Evolutionary conservation across 106 monocot genomes (phyloP), one percentile per base, ranked within the genome.

Genomic region (Dioscorea dumetorum): DNA sequence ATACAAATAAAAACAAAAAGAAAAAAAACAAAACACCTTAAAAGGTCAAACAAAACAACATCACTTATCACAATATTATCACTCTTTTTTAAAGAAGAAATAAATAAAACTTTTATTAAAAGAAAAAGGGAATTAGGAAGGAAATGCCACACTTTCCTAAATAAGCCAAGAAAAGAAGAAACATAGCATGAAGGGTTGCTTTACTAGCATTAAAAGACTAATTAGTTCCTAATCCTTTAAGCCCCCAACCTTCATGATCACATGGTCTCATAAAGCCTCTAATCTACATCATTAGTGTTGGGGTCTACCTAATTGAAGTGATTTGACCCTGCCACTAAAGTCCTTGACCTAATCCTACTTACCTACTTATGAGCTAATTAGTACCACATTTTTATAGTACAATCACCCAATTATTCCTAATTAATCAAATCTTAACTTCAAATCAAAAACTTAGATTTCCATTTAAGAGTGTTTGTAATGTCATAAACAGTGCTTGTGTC

Each of bases 201-300:
- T 63, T 63, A 15, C 3, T 63, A 33, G 63, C 63, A 63, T 63
- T 28, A 19, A 63, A 63, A 33, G 32, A 18, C 32, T 63, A 63
- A 63, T 63, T 28, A 31, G 34, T 33, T 33, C 63, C 63, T 33
- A 63, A 63, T 63, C 34, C 32, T 63, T 19, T 56, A 18, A 19
- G 5, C 54, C 19, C 54, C 54, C 19, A 16, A 16, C 54, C 19
- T 5, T 56, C 54, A 18, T 56, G 16, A 19, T 56, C 54, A 56
- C 41, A 41, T 41, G 41, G 41, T 41, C 41, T 41, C 41, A 41
- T 41, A 41, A 41, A 41, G 41, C 41, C 41, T 41, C 41, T 41
- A 41, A 41, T 41, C 41, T 41, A 41, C 4, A 56, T 56, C 54
- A 56, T 56, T 56, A 56, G 54, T 18, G 19, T 18, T 56, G 54